Base-by-base conservation (phyloP, 257 asterid species). In the Henckelia pumila region DNA sequence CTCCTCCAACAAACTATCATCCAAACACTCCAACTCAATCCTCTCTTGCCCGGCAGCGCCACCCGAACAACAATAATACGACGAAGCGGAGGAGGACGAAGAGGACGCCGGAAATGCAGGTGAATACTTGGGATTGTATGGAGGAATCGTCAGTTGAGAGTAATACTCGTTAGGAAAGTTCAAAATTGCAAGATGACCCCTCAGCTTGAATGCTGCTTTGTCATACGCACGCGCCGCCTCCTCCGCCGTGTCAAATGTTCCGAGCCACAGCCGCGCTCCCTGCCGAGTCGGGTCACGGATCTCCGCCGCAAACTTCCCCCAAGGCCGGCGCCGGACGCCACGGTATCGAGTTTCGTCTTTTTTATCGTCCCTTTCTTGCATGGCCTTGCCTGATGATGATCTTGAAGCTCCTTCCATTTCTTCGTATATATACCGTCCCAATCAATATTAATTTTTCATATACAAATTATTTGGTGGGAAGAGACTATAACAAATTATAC, bases 261-360 rank as follows among this genome's bases (percentile, higher is more conserved):
- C 92, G 0, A 87, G 88, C 91, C 95, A 87, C 35, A 78, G 19
- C 0, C 91, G 82, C 1, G 83, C 83, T 0, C 95, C 83, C 37
- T 73, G 80, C 1, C 81, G 81, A 0, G 81, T 78, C 3, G 95
- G 88, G 29, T 87, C 88, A 0, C 95, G 89, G 56, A 87, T 87
- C 86, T 87, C 95, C 20, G 95, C 89, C 35, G 91, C 95, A 2
- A 74, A 85, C 60, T 85, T 87, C 24, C 91, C 91, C 91, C 91
- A 85, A 0, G 91, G 86, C 65, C 89, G 75, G 67, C 75, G 75
- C 49, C 91, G 68, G 1, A 85, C 89, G 14, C 91, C 95, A 0
- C 91, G 85, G 60, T 53, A 87, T 19, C 78, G 78, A 16, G 67
- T 68, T n/a, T 84, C 88, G 0, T 79, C 86, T 22, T 76, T 71